These are phyloP conservation scores for Sporobolomyces roseus DNA, from an alignment of 768 basidiomycete genomes.

Conservation along the genomic window DNA sequence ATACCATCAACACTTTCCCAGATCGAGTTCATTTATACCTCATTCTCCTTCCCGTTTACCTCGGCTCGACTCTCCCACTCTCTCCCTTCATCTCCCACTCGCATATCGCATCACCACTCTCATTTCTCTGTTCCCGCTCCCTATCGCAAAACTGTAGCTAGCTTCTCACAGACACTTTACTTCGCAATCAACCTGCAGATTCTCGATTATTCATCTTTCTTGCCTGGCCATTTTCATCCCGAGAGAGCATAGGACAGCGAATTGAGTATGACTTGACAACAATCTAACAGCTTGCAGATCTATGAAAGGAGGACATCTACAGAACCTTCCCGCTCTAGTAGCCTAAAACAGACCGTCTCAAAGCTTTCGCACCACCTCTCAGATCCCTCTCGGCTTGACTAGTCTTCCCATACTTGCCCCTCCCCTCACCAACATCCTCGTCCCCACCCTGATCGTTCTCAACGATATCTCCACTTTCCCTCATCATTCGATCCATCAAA, in stretches of 20 bases:
- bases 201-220: background rate
- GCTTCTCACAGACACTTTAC: slow-evolving; percentile 14
- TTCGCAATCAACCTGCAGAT: slow-evolving; percentile 4
- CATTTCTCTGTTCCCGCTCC: background rate
- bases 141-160: slow-evolving; percentile 1
- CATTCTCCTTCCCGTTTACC: background rate
- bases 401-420: slow-evolving; percentile 15
- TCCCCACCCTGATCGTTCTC: slow-evolving; percentile 1
- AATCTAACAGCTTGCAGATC: no score
- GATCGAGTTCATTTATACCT: background rate
- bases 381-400: slow-evolving; percentile 26
- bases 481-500: slow-evolving; percentile 22
- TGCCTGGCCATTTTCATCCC: no score
- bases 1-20: no score
- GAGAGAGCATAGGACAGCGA: no score
- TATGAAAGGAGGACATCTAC: no score
- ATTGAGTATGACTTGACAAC: no score
- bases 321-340: slow-evolving; percentile 8
- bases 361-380: slow-evolving; percentile 27
- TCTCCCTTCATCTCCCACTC: background rate
- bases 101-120: background rate
- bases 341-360: slow-evolving; percentile 33
- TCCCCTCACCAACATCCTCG: slow-evolving; percentile 20
- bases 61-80: background rate
- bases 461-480: slow-evolving; percentile 21